Conservation (phyloP, 306 rosid species). For the Purshia tridentata region DNA sequence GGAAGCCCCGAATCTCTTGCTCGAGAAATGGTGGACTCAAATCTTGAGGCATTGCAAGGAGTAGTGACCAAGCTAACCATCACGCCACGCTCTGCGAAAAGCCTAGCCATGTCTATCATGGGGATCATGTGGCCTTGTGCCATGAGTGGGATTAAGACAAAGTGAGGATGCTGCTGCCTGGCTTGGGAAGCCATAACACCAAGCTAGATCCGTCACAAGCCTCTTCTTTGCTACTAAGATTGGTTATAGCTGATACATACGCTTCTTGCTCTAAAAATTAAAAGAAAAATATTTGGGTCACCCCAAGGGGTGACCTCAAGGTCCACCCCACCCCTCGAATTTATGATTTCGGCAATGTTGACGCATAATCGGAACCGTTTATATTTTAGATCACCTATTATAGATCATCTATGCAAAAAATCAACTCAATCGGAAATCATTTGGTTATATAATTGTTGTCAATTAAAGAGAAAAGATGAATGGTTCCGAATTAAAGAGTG, state of each 20-base stretch:
- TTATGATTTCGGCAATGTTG: no score
- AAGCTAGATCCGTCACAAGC: not conserved
- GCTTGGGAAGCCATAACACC: constrained; percentile 27
- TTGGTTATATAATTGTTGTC: no score
- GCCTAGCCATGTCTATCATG: constrained; percentile 75
- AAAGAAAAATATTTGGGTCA: no score
- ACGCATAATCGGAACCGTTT: no score
- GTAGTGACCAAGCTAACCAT: constrained; percentile 65
- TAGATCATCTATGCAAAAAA: no score
- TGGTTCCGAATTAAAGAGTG: no score
- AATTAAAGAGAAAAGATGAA: no score
- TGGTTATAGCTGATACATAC: not conserved
- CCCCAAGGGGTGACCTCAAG: no score
- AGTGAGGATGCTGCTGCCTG: constrained; percentile 45
- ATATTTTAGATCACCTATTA: no score
- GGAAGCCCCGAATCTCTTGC: constrained; percentile 40
- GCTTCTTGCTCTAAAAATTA: no score
- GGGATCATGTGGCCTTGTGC: constrained; percentile 98
- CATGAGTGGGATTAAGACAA: constrained; percentile 67
- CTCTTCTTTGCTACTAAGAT: not conserved
- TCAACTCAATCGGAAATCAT: no score
- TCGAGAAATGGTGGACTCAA: constrained; percentile 37
- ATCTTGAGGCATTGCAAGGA: constrained; percentile 63
- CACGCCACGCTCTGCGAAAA: constrained; percentile 51
- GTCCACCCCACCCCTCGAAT: no score